Base-by-base conservation (phyloP, 2,329 filamentous ascomycete genomes). In the Phialophora macrospora region DNA sequence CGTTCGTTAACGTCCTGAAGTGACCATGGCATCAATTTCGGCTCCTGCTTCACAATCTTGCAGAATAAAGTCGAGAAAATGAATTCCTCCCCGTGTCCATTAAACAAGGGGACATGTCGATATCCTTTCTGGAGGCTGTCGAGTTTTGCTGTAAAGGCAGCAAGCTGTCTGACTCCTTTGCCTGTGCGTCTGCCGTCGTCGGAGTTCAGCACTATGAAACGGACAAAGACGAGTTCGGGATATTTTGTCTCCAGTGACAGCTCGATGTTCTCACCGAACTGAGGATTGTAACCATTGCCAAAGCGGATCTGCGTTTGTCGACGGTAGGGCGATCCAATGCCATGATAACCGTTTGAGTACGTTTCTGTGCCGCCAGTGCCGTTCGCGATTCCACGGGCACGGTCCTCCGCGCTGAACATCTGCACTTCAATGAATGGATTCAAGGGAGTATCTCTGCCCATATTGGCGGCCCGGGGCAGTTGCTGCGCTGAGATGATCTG, bases 401-500 rank as follows among this genome's bases (percentile, higher is more conserved):
- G 94, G 80, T 97, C 94, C 77, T 97, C 95, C 48, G 94, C 91
- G 73, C 93, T 90, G 76, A 96, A 95, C 75, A 98, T 90, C 77
- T 99, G 94, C 32, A 98, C 90, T 78, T 98, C 93, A 64, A 98
- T 87, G 74, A 96, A 98, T 0, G 95, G 93, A 75, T 97, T 93
- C 78, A 98, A 88, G 65, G 87, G 89, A 68, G 90, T 86, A 71
- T 89, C 89, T 54, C 85, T 82, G n/a, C 88, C 85, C 68, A 93
- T 84, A 62, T 86, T 88, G 62, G 87, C 87, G 12, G 92, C 91
- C 24, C 93, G 88, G 77, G 96, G 96, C 64, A 99, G 86, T 76
- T 97, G 93, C 77, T 98, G 94, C 6, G 94, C 95, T 17, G 95
- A 98, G 73, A 98, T 90, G 72, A 98, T 86, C 70, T 95, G 89